Base-by-base conservation (phyloP, 2,329 filamentous ascomycete genomes). In the Colletotrichum zoysiae region DNA sequence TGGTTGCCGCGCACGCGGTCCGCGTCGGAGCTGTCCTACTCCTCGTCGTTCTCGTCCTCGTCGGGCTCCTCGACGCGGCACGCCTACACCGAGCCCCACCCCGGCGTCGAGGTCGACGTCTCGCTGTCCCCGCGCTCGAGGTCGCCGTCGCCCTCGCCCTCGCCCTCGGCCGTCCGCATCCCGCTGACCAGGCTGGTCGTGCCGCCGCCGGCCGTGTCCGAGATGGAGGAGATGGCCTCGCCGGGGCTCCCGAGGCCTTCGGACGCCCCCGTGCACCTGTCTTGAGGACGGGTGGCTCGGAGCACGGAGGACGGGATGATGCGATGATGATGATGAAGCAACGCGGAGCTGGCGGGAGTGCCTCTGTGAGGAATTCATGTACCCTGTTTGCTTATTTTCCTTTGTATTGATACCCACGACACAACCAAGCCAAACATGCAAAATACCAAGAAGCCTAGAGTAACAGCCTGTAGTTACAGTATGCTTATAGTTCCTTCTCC, bases 81-180 rank as follows among this genome's bases (percentile, higher is more conserved):
- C 4, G 40, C 6, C 33, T 58, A 65, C 30, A 9, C 50, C 8
- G 65, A 73, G 42, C 65, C 63, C 12, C 62, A 70, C 46, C 63
- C 65, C 26, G 70, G 65, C 18, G 50, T 59, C 26, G 71, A 74
- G 63, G 56, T 71, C 44, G 64, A 71, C 7, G 26, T 63, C 38
- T 55, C 65, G 48, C 51, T 60, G 58, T 23, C 55, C 18, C 69
- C 72, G 46, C 58, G 23, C 18, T 72, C 73, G 46, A 69, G 50
- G 20, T 38, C 67, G 56, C 60, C 71, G 23, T 48, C 66, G 48
- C 42, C 40, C 1, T 42, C 40, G 40, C 40, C 40, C 2, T 42
- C 40, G 14, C 46, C 38, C 30, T 70, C 70, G 56, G 51, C 72
- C 16, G 23, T 33, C 20, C 60, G 70, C 44, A 35, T 16, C 44